These are phyloP conservation scores for Ophiocordyceps camponoti-saundersi DNA, from an alignment of 2,329 filamentous ascomycete species.

Conservation along the genomic window DNA sequence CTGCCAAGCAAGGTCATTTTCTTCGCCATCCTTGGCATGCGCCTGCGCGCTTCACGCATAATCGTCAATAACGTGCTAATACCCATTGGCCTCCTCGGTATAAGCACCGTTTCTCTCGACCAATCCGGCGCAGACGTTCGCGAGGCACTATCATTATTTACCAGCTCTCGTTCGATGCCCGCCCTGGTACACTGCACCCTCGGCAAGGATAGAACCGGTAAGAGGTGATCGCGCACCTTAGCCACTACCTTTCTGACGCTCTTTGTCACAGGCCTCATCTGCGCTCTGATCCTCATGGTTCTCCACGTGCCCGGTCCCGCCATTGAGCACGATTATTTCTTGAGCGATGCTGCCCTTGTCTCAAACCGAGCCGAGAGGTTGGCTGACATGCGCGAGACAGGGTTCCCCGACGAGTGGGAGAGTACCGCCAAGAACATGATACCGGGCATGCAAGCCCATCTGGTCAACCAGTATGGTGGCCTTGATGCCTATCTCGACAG, in stretches of 20 bases:
- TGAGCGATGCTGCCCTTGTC: slow-evolving; percentile 42
- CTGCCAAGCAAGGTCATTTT: slow-evolving; percentile 28
- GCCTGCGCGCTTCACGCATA: slow-evolving; percentile 51
- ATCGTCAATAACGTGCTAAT: slow-evolving; percentile 55
- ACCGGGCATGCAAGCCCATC: slow-evolving; percentile 34
- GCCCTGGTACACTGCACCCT: slow-evolving; percentile 71
- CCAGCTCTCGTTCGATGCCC: slow-evolving; percentile 31
- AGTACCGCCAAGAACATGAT: slow-evolving; percentile 49
- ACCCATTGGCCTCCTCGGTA: slow-evolving; percentile 51
- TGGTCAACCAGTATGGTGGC: slow-evolving; percentile 47
- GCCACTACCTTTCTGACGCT: background rate
- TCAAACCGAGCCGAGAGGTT: slow-evolving; percentile 46
- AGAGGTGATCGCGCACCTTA: background rate
- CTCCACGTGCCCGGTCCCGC: slow-evolving; percentile 38
- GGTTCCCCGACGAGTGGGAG: slow-evolving; percentile 58
- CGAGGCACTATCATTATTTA: slow-evolving; percentile 13
- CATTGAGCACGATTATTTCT: slow-evolving; percentile 55
- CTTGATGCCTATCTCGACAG: slow-evolving; percentile 45
- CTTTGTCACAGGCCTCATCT: slow-evolving; percentile 40
- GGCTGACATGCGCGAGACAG: slow-evolving; percentile 51
- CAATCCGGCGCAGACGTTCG: slow-evolving; percentile 46
- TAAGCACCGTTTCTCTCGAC: slow-evolving; percentile 54
- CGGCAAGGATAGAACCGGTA: slow-evolving; percentile 56
- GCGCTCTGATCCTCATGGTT: slow-evolving; percentile 51
- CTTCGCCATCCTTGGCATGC: slow-evolving; percentile 49